Conservation (phyloP, 257 asterid species). For the Penstemon newberryi region DNA sequence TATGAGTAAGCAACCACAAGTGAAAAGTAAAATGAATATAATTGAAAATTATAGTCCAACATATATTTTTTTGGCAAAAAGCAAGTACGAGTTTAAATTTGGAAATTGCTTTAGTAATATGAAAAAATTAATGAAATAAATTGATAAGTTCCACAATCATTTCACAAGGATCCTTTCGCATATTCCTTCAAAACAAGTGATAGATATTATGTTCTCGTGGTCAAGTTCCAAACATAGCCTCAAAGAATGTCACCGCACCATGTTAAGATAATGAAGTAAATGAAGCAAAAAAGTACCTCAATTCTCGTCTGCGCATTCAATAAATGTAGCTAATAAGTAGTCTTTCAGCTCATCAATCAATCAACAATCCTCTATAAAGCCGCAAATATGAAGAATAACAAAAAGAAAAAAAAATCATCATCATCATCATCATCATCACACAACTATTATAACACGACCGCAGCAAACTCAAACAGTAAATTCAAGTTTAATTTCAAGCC, state of each 20-base stretch:
- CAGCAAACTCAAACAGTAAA: slow-evolving; percentile 17
- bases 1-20: background rate
- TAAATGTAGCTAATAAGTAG: slow-evolving; percentile 34
- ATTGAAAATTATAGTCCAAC: slow-evolving; percentile 1
- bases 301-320: slow-evolving; percentile 29
- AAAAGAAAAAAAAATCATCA: background rate
- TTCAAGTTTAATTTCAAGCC: background rate
- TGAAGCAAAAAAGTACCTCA: slow-evolving; percentile 34
- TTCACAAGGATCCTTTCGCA: background rate
- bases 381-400: background rate
- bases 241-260: background rate
- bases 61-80: background rate
- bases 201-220: too few species aligned
- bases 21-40: slow-evolving; percentile 3
- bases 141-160: too few species aligned
- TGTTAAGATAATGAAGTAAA: slow-evolving; percentile 2
- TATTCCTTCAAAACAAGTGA: background rate
- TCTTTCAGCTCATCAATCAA: slow-evolving; percentile 36
- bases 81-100: background rate
- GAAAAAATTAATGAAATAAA: too few species aligned
- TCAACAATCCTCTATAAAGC: slow-evolving; percentile 28
- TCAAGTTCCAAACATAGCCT: background rate
- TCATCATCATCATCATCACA: slow-evolving; percentile 20
- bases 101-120: too few species aligned
- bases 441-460: slow-evolving; percentile 15